A percentile compares a stretch with the other conserved stretches of the same genome.
These are phyloP conservation scores for Basidioascus undulatus DNA, from an alignment of 768 basidiomycete species.

Conservation along the genomic window DNA sequence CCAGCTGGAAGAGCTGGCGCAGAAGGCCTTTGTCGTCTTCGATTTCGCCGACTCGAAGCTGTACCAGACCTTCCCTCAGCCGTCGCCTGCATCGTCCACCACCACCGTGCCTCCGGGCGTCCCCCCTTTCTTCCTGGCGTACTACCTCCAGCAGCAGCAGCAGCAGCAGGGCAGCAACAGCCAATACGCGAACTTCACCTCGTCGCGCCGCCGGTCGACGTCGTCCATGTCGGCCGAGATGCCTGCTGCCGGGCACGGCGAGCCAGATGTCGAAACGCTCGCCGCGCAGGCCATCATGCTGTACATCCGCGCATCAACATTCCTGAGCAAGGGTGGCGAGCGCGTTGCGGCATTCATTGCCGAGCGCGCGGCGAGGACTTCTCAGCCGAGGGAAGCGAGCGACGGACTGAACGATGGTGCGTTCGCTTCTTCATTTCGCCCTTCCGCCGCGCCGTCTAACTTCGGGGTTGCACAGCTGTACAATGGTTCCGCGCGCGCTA, in stretches of 20 bases:
- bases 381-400: no score
- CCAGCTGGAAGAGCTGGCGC: conserved; percentile 63
- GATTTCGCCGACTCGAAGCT: conserved; percentile 78
- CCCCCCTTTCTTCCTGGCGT: not conserved
- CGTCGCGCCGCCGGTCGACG: not conserved
- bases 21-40: conserved; percentile 83
- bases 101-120: conserved; percentile 5
- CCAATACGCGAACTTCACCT: not conserved
- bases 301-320: conserved; percentile 76
- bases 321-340: no score
- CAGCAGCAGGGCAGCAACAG: not conserved
- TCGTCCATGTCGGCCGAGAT: conserved; percentile 4
- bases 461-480: conserved; percentile 15
- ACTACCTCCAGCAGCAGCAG: conserved; percentile 52
- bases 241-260: not conserved
- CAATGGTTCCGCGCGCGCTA: conserved; percentile 86
- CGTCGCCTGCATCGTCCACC: conserved; percentile 22
- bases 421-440: conserved; percentile 3
- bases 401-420: no score
- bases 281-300: conserved; percentile 47
- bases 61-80: conserved; percentile 63
- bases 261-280: not conserved
- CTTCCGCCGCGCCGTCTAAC: not conserved
- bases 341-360: no score
- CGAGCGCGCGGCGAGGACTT: no score